Percentiles rank a stretch among this genome's conserved stretches.
These are phyloP conservation scores for Xylaria sp. DNA, from an alignment of 2,329 filamentous ascomycete genomes.

Conservation along the genomic window DNA sequence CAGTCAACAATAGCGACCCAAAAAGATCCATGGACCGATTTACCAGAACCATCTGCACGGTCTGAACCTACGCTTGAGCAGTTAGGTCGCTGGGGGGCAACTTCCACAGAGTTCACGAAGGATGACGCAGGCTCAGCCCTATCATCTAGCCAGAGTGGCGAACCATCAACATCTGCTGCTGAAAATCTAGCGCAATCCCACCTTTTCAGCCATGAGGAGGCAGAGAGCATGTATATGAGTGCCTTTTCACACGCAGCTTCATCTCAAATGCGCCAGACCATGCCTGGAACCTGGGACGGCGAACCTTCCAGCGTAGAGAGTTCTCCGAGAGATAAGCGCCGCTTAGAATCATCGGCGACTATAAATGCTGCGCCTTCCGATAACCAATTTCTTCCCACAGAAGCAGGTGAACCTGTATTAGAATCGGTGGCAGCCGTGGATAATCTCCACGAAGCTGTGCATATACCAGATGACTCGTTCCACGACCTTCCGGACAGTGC, in stretches of 20 bases:
- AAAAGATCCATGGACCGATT: slow-evolving; percentile 48
- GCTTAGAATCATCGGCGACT: slow-evolving; percentile 3
- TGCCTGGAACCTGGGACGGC: slow-evolving; percentile 65
- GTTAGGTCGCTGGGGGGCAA: slow-evolving; percentile 37
- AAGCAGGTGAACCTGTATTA: not conserved
- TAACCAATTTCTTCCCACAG: slow-evolving; percentile 3
- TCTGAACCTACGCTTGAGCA: slow-evolving; percentile 53
- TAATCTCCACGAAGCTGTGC: slow-evolving; percentile 42
- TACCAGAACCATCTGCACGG: slow-evolving; percentile 46
- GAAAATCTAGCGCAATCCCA: slow-evolving; percentile 71
- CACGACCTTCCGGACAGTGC: slow-evolving; percentile 16
- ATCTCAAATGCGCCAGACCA: slow-evolving; percentile 48
- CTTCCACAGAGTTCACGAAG: slow-evolving; percentile 30
- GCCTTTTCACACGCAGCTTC: slow-evolving; percentile 64
- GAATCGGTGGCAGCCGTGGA: slow-evolving; percentile 28
- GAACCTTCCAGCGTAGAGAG: slow-evolving; percentile 46
- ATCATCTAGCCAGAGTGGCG: slow-evolving; percentile 39
- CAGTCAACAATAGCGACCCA: slow-evolving; percentile 50
- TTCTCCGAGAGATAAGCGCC: slow-evolving; percentile 29
- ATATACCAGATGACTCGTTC: slow-evolving; percentile 32
- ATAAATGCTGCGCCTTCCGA: not conserved
- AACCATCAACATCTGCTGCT: slow-evolving; percentile 42
- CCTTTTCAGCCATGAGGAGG: slow-evolving; percentile 81
- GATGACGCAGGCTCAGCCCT: slow-evolving; percentile 20
- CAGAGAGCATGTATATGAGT: slow-evolving; percentile 88